These are phyloP conservation scores for Ramularia collo-cygni DNA, from an alignment of 2,329 filamentous ascomycete species.

Conservation along the genomic window DNA sequence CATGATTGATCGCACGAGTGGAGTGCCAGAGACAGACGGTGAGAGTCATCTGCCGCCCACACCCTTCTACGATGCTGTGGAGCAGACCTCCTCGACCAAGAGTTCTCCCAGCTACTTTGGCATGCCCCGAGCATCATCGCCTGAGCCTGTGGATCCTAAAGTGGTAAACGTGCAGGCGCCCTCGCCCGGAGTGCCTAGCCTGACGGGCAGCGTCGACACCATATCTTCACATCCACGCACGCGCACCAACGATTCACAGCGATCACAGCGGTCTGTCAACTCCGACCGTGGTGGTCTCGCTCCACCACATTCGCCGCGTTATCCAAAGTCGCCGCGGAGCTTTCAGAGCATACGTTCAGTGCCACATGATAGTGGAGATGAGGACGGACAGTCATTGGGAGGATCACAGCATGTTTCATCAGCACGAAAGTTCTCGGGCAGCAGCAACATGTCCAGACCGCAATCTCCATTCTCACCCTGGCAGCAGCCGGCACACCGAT, in stretches of 20 bases:
- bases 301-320: slow-evolving; percentile 31
- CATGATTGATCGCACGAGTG: slow-evolving; percentile 22
- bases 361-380: slow-evolving; percentile 51
- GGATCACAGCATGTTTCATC: slow-evolving; percentile 54
- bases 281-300: slow-evolving; percentile 22
- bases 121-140: slow-evolving; percentile 40
- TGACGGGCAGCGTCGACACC: slow-evolving; percentile 31
- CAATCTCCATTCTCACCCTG: slow-evolving; percentile 60
- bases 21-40: slow-evolving; percentile 9
- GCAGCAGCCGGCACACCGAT: slow-evolving; percentile 59
- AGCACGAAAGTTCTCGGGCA: slow-evolving; percentile 71
- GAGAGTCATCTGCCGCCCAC: slow-evolving; percentile 13
- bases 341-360: slow-evolving; percentile 42
- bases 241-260: slow-evolving; percentile 32
- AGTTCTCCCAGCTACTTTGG: slow-evolving; percentile 36
- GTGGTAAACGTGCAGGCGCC: slow-evolving; percentile 37
- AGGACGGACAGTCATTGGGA: slow-evolving; percentile 54
- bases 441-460: slow-evolving; percentile 55
- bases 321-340: slow-evolving; percentile 36
- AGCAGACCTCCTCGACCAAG: slow-evolving; percentile 10
- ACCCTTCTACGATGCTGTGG: slow-evolving; percentile 22
- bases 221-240: slow-evolving; percentile 34
- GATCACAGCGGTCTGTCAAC: slow-evolving; percentile 21
- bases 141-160: slow-evolving; percentile 38
- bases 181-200: slow-evolving; percentile 33